Conservation (phyloP, 805 yeast genomes). For the Saccharomycopsis capsularis region DNA sequence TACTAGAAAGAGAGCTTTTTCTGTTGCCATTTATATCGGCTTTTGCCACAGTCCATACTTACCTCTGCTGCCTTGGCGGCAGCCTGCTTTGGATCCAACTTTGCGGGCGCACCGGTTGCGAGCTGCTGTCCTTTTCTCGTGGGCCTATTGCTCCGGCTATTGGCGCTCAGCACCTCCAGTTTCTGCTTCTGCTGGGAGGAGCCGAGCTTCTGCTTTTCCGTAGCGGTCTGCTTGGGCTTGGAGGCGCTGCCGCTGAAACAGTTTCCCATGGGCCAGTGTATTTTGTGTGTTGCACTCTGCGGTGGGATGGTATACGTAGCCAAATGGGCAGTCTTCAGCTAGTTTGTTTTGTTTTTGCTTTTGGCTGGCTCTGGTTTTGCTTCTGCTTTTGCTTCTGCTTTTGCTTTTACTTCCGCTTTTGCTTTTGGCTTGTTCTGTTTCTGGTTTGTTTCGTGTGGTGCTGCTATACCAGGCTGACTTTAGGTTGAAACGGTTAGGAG, state of each 20-base stretch:
- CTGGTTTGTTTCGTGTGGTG: no score
- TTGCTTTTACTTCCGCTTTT: no score
- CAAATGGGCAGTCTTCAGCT: no score
- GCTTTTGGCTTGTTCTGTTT: no score
- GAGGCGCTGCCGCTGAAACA: constrained; percentile 11
- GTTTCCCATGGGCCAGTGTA: constrained; percentile 6
- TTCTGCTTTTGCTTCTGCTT: no score
- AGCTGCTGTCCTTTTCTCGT: background rate
- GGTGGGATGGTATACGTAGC: no score
- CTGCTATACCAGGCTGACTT: no score
- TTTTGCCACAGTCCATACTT: background rate
- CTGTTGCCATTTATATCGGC: background rate
- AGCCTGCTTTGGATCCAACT: constrained; percentile 12
- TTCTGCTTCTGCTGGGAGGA: background rate
- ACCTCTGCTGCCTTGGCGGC: constrained; percentile 21
- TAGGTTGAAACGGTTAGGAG: no score
- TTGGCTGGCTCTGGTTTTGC: no score
- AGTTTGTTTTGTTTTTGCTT: no score
- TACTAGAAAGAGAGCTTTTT: no score
- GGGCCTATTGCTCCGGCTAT: background rate
- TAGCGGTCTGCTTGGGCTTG: background rate
- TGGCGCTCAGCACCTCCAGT: background rate
- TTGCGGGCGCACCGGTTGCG: background rate
- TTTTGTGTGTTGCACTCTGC: background rate
- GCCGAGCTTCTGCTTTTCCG: background rate